Percentiles rank a stretch among this genome's conserved stretches.
These are phyloP conservation scores for Nymphaea colorata DNA, from an alignment of 164 flowering plant genomes.

Conservation along the genomic window DNA sequence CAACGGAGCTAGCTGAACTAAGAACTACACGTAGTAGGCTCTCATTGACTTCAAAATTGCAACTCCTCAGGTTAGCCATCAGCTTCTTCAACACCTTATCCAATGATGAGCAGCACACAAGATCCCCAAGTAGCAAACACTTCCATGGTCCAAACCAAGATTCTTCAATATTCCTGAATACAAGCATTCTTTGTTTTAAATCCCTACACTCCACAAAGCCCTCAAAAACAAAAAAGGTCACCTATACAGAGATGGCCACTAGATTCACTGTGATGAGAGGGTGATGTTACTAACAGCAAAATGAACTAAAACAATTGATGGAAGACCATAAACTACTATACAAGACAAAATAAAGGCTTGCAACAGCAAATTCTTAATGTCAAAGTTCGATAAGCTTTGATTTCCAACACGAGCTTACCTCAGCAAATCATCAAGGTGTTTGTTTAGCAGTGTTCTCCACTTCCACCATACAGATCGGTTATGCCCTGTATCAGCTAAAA, in stretches of 20 bases:
- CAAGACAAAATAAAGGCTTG: background rate
- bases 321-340: background rate
- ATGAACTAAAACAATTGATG: background rate
- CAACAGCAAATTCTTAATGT: background rate
- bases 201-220: too few species aligned
- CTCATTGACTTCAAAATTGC: conserved; percentile 32
- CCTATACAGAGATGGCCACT: too few species aligned
- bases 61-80: conserved; percentile 27
- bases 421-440: conserved; percentile 46
- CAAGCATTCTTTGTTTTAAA: background rate
- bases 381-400: background rate
- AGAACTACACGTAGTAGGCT: conserved; percentile 42
- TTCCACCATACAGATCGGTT: conserved; percentile 69
- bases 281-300: background rate
- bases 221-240: too few species aligned
- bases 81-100: conserved; percentile 28
- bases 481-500: conserved; percentile 32
- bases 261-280: background rate
- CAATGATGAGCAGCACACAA: conserved; percentile 22
- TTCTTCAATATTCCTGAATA: conserved; percentile 61
- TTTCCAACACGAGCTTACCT: conserved; percentile 21
- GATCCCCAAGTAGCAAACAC: conserved; percentile 58
- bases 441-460: conserved; percentile 59
- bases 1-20: conserved; percentile 22
- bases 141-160: conserved; percentile 88